Evolutionary conservation across 352 stramenopile species (phyloP), one percentile per base, ranked within the genome.

Genomic region (Globisporangium recalcitrans): DNA sequence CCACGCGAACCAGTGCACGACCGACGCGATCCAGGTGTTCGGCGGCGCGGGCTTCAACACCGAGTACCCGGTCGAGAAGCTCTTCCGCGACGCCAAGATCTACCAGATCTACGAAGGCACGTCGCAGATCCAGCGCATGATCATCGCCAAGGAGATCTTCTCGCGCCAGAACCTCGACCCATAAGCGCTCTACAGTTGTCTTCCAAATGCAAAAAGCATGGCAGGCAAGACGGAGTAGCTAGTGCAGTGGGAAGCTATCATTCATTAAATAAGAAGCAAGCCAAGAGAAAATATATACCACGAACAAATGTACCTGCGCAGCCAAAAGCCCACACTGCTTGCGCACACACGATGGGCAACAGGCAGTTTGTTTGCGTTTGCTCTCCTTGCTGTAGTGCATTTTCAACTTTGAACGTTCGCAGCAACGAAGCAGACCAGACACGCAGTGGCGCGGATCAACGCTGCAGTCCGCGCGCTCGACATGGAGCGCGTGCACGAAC

Each of bases 21-120:
- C 83, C 34, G 87, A 97, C 63, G 87, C 89, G 46, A 89, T 97
- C 56, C 90, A 97, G 72, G 88, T 97, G 53, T 97, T 96, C 67
- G 88, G 90, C 54, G 90, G 90, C 47, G 85, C 85, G 31, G 90
- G 89, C 10, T 96, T 96, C 68, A 96, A 96, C 75, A 96, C 86
- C 0, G 89, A 97, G 64, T 97, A 97, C 75, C 87, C 85, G 11
- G 88, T 97, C n/a, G 89, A 97, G 70, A 96, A 96, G 74, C 84
- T 96, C 63, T 94, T 95, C 70, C 83, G 90, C 53, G 90, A 97
- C 52, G 84, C 84, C 57, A 96, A 96, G 75, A 96, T 97, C 63
- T 96, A 94, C 70, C 81, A 93, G 68, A 96, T 97, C 65, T 97
- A 97, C 77, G 90, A 97, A 58, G 90, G 89, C 52, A 97, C 90